phyloP scores from a whole-genome alignment of 2,329 filamentous ascomycete genomes.

The Calonectria crousiana region DNA sequence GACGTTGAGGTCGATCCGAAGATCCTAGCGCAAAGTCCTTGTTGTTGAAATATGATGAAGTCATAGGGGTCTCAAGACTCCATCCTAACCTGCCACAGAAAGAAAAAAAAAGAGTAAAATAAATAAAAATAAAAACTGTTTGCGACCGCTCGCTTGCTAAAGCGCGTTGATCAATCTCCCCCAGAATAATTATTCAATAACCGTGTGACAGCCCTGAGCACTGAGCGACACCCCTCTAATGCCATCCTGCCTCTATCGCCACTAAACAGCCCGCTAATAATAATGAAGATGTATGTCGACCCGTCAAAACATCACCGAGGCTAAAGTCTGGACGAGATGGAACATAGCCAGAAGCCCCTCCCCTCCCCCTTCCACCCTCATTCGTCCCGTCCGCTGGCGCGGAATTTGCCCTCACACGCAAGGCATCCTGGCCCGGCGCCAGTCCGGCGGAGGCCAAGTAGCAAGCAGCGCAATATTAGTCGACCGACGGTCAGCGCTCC shows the following conservation, averaged over 20 bases:
- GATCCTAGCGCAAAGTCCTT: conserved; percentile 21
- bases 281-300: background rate
- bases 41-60: conserved; percentile 40
- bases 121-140: background rate
- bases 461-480: conserved; percentile 17
- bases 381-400: conserved; percentile 7
- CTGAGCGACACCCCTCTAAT: conserved; percentile 10
- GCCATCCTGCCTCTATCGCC: background rate
- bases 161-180: conserved; percentile 20
- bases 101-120: background rate
- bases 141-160: conserved; percentile 1
- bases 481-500: conserved; percentile 10
- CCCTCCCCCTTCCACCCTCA: background rate
- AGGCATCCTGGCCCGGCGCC: conserved; percentile 9
- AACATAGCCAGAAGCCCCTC: conserved; percentile 4
- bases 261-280: conserved; percentile 2
- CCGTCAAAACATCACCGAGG: background rate
- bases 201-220: conserved; percentile 15
- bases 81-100: conserved; percentile 22
- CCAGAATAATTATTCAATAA: conserved; percentile 19
- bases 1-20: conserved; percentile 18
- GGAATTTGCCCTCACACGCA: conserved; percentile 9
- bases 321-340: conserved; percentile 17
- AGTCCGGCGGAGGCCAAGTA: conserved; percentile 13
- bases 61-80: conserved; percentile 46